Evolutionary conservation across 768 basidiomycete species (phyloP), one percentile per base, ranked within the genome.

Genomic region (Mycena sanguinolenta): DNA sequence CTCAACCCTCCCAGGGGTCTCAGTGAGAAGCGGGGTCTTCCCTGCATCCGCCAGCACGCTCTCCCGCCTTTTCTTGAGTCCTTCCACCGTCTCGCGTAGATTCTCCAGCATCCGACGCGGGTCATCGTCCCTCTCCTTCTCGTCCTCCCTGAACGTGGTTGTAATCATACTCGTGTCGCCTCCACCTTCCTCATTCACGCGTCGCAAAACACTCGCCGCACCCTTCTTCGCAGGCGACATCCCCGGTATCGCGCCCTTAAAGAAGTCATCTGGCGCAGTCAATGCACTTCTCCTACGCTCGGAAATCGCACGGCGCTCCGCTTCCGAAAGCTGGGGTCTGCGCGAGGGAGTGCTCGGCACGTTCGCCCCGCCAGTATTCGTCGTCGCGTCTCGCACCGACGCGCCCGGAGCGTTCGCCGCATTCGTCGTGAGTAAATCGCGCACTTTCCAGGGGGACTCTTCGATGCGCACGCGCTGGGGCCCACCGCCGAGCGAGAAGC

Each of bases 61-160:
- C 38, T 73, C 72, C 59, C 83, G 77, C 65, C 85, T 78, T 70
- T 81, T 81, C 79, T 85, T 87, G 82, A 85, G 86, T 63, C 77
- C 81, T 69, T 84, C 84, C 36, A 86, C 83, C 8, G 83, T 86
- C 75, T 84, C 84, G 75, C 82, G 84, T 86, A 86, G 86, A 73
- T 78, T 83, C 72, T 85, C 86, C 65, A 88, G 73, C 64, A 88
- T 70, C 39, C 79, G 80, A 28, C 82, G 73, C 8, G 86, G 83
- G 69, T 86, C 86, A 23, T 79, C 49, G 78, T 82, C 81, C 16
- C 82, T 81, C 10, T 78, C 78, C 10, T 77, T 74, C 46, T 59
- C 57, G 17, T n/a, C 32, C 25, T 21, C 46, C 3, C 25, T 38
- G 8, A n/a, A 9, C 39, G 14, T 36, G 5, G 55, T 23, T 32